phyloP scores from a whole-genome alignment of 1,139 yeast genomes.

The Sugiyamaella grinbergsii region DNA sequence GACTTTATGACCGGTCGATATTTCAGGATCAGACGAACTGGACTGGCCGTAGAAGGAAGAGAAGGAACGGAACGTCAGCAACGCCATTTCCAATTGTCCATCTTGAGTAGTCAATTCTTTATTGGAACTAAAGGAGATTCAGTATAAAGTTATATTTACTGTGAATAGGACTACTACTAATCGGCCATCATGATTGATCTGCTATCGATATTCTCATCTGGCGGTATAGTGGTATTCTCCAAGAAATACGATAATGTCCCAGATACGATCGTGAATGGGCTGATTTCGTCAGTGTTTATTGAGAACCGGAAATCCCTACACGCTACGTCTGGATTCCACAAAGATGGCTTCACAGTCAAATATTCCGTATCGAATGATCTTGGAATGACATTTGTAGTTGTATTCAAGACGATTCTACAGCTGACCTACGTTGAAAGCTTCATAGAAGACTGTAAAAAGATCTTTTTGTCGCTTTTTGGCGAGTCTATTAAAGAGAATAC shows the following conservation, averaged over 20 bases:
- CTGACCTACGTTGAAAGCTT: slow-evolving; percentile 43
- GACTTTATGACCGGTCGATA: too few relatives aligned
- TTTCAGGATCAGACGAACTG: too few relatives aligned
- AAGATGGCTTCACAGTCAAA: slow-evolving; percentile 45
- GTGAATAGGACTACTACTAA: too few relatives aligned
- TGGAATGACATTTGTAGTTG: slow-evolving; percentile 42
- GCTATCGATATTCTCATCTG: slow-evolving; percentile 55
- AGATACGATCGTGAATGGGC: slow-evolving; percentile 49
- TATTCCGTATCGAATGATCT: slow-evolving; percentile 42
- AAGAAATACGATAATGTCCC: slow-evolving; percentile 50
- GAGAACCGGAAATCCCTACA: slow-evolving; percentile 33
- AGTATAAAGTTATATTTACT: too few relatives aligned
- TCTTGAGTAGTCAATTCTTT: too few relatives aligned
- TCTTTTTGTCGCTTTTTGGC: slow-evolving; percentile 40
- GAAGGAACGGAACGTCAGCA: too few relatives aligned
- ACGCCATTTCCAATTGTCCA: too few relatives aligned
- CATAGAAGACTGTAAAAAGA: slow-evolving; percentile 39
- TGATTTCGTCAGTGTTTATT: slow-evolving; percentile 55
- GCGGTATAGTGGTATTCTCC: slow-evolving; percentile 61
- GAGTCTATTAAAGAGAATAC: slow-evolving; percentile 32
- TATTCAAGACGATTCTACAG: slow-evolving; percentile 43
- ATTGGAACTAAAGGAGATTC: too few relatives aligned
- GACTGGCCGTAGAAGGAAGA: too few relatives aligned
- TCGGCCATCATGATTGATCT: slow-evolving; percentile 57
- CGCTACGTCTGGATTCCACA: slow-evolving; percentile 20